Evolutionary conservation across 805 yeast genomes (phyloP).

Genomic region (Yarrowia porcina): DNA sequence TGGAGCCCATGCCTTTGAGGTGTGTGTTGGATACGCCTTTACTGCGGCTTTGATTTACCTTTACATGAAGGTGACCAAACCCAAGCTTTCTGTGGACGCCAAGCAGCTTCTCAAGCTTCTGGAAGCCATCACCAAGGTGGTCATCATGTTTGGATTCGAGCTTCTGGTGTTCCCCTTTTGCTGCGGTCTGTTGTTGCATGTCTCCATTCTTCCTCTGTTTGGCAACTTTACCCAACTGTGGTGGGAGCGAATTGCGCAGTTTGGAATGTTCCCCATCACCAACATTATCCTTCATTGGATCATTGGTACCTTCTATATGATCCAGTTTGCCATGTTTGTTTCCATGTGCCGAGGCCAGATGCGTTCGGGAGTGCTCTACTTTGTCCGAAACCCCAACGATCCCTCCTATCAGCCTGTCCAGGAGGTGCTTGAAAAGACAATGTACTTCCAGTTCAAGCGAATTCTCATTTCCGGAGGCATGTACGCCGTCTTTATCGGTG

Average conservation of each 20-base stretch:
- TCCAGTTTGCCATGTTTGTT: slow-evolving; percentile 76
- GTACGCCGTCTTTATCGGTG: slow-evolving; percentile 53
- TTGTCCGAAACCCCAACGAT: slow-evolving; percentile 92
- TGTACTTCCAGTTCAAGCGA: slow-evolving; percentile 67
- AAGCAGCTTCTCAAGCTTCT: slow-evolving; percentile 29
- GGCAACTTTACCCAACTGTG: slow-evolving; percentile 27
- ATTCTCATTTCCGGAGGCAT: slow-evolving; percentile 69
- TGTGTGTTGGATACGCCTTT: neutral
- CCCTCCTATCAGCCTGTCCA: slow-evolving; percentile 82
- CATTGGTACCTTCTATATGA: slow-evolving; percentile 83
- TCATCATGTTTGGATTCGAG: slow-evolving; percentile 71
- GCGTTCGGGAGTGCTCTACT: slow-evolving; percentile 85
- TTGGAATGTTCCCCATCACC: slow-evolving; percentile 32
- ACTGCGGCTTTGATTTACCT: neutral
- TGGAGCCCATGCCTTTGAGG: slow-evolving; percentile 1
- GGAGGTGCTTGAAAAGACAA: slow-evolving; percentile 78
- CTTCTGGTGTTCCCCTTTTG: slow-evolving; percentile 79
- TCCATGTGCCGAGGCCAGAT: slow-evolving; percentile 77
- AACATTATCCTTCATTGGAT: slow-evolving; percentile 51
- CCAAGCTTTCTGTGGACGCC: neutral
- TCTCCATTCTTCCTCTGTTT: slow-evolving; percentile 61
- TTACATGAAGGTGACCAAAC: neutral
- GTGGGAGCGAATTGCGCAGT: neutral
- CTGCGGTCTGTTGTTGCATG: slow-evolving; percentile 76
- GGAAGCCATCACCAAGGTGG: slow-evolving; percentile 65